Percentiles rank a stretch among this genome's conserved stretches.
Evolutionary conservation across 2,329 filamentous ascomycete genomes (phyloP).

Genomic region (Coniochaeta sp.): DNA sequence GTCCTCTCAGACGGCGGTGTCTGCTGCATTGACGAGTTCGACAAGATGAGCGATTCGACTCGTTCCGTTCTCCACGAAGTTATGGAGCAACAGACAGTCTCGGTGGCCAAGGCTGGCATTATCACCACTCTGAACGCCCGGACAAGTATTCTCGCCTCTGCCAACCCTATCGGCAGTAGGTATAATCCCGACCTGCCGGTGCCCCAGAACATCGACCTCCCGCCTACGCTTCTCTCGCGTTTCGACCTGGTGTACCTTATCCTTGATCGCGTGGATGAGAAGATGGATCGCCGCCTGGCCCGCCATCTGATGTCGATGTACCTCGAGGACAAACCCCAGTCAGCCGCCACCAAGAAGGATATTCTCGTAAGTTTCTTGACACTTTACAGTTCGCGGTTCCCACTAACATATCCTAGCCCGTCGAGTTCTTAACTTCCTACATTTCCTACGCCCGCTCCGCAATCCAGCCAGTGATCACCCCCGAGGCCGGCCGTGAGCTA

Average conservation of each 20-base stretch:
- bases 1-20: conserved; percentile 77
- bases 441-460: conserved; percentile 91
- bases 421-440: conserved; percentile 94
- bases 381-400: not conserved
- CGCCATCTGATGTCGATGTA: conserved; percentile 95
- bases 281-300: conserved; percentile 78
- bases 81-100: conserved; percentile 84
- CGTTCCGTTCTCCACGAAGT: conserved; percentile 80
- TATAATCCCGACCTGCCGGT: conserved; percentile 96
- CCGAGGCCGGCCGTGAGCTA: conserved; percentile 74
- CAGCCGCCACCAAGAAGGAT: conserved; percentile 65
- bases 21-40: conserved; percentile 80
- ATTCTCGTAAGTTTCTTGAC: conserved; percentile 59
- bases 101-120: conserved; percentile 85
- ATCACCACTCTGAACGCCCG: conserved; percentile 94
- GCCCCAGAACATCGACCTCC: conserved; percentile 95
- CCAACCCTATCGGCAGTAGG: conserved; percentile 95
- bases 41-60: conserved; percentile 77
- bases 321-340: conserved; percentile 86
- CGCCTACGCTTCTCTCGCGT: conserved; percentile 87
- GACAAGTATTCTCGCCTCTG: conserved; percentile 91
- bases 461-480: conserved; percentile 75
- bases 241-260: conserved; percentile 98
- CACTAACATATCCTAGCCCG: conserved; percentile 46
- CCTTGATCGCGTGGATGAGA: conserved; percentile 87